Percentiles rank a stretch among this genome's conserved stretches.
Evolutionary conservation across 2,329 filamentous ascomycete genomes (phyloP).

Genomic region (Alternaria arborescens): DNA sequence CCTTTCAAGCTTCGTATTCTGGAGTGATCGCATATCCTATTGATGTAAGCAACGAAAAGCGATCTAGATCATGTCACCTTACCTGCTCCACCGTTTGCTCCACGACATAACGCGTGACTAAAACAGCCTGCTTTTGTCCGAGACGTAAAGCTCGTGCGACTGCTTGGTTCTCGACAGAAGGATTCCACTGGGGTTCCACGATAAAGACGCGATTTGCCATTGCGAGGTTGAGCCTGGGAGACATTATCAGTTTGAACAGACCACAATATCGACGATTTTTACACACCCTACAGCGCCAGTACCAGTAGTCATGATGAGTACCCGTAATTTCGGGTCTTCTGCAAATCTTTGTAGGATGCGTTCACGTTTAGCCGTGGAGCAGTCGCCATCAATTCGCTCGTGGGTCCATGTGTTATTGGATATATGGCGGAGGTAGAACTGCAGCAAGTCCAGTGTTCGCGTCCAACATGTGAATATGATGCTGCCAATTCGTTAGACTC

Average conservation of each 20-base stretch:
- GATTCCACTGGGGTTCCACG: conserved; percentile 65
- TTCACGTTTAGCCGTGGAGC: conserved; percentile 49
- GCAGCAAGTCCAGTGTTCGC: conserved; percentile 36
- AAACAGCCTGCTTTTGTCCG: conserved; percentile 56
- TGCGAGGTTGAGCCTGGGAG: conserved; percentile 57
- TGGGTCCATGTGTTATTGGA: conserved; percentile 24
- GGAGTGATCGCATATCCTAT: conserved; percentile 42
- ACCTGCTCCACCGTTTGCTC: conserved; percentile 54
- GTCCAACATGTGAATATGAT: conserved; percentile 48
- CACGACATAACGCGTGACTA: conserved; percentile 56
- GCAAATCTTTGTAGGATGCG: conserved; percentile 52
- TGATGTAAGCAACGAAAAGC: background rate
- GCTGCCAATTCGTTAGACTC: conserved; percentile 12
- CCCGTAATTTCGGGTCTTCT: conserved; percentile 26
- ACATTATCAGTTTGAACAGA: background rate
- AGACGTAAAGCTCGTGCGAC: conserved; percentile 60
- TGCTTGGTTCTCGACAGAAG: conserved; percentile 62
- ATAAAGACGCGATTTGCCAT: conserved; percentile 61
- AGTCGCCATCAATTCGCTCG: conserved; percentile 58
- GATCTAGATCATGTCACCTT: conserved; percentile 2
- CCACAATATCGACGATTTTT: accelerated
- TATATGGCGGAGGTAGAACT: conserved; percentile 18
- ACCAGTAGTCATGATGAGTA: conserved; percentile 64
- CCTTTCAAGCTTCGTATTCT: too few species aligned
- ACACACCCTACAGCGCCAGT: conserved; percentile 61